Base-by-base conservation (phyloP, 2,329 filamentous ascomycete genomes). In the Aaosphaeria arxii region DNA sequence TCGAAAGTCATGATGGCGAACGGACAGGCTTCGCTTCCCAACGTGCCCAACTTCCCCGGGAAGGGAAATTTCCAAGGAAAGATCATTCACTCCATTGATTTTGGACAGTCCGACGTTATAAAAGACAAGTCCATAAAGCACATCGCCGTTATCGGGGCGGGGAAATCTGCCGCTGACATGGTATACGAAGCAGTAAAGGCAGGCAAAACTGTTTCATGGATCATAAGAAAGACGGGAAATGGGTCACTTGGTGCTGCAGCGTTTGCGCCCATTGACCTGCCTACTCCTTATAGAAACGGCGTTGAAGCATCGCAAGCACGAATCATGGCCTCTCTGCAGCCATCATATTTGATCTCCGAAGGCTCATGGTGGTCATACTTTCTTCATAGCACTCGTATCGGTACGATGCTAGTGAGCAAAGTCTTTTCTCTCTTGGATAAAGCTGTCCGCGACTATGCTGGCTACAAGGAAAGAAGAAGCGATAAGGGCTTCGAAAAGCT, bases 101-200 rank as follows among this genome's bases (percentile, higher is more conserved):
- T 71, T 47, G 68, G 67, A 6, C 41, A 59, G 24, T 66, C 62
- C 4, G 48, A 56, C 7, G 44, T 71, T 29, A 41, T 63, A 39
- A 43, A 46, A 7, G 30, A 45, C 31, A 11, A 47, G 7, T 30
- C 41, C 7, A 32, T 63, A 11, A 51, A 60, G 42, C 54, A 64
- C 33, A 43, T 71, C 31, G 47, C 62, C 3, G 61, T 73, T 1
- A 39, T 71, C 11, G 70, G 71, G 11, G 70, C 56, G 4, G 67
- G 60, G 9, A 71, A 72, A 42, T 73, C 70, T 6, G 58, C 70
- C 5, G 70, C 66, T 13, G 71, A 73, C 49, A 64, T 72, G 55
- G 62, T 66, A 1, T 73, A 73, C 46, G 61, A 64, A 35, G 50
- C 54, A 6, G 59, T 58, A 29, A 70, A 70, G 51, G 59, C 58